Conservation (phyloP, 208 protist genomes). For the Herpetomonas tarakana region DNA sequence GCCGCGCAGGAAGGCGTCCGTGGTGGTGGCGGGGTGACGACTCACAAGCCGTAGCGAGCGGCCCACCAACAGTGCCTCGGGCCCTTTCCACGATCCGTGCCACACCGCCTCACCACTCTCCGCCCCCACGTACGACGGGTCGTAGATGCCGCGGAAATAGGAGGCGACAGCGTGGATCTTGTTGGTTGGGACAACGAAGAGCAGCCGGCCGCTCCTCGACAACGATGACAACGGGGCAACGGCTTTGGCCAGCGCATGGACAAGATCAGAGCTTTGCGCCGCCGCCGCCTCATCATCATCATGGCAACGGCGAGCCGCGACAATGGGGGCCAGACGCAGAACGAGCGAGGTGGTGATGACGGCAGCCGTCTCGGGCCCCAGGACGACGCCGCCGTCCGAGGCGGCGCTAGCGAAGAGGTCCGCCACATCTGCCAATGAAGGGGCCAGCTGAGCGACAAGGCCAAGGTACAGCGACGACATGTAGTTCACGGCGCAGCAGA, state of each 20-base stretch:
- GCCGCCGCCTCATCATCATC: too few relatives aligned
- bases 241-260: not conserved
- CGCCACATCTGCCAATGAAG: not conserved
- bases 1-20: slow-evolving; percentile 52
- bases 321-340: slow-evolving; percentile 19
- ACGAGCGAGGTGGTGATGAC: slow-evolving; percentile 43
- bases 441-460: not conserved
- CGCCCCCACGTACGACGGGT: slow-evolving; percentile 19
- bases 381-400: slow-evolving; percentile 13
- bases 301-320: not conserved
- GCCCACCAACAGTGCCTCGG: slow-evolving; percentile 45
- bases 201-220: slow-evolving; percentile 12
- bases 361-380: slow-evolving; percentile 50
- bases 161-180: slow-evolving; percentile 27
- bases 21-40: slow-evolving; percentile 54
- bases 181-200: slow-evolving; percentile 41
- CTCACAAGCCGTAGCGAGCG: slow-evolving; percentile 52
- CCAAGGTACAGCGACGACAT: not conserved
- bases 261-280: too few relatives aligned
- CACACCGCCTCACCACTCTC: slow-evolving; percentile 8
- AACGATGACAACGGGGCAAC: not conserved
- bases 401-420: too few relatives aligned
- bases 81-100: slow-evolving; percentile 17
- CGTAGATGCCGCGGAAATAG: slow-evolving; percentile 64
- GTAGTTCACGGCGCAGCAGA: not conserved